Evolutionary conservation across 2,329 filamentous ascomycete species (phyloP).

Genomic region (Stachybotrys chlorohalonatus): DNA sequence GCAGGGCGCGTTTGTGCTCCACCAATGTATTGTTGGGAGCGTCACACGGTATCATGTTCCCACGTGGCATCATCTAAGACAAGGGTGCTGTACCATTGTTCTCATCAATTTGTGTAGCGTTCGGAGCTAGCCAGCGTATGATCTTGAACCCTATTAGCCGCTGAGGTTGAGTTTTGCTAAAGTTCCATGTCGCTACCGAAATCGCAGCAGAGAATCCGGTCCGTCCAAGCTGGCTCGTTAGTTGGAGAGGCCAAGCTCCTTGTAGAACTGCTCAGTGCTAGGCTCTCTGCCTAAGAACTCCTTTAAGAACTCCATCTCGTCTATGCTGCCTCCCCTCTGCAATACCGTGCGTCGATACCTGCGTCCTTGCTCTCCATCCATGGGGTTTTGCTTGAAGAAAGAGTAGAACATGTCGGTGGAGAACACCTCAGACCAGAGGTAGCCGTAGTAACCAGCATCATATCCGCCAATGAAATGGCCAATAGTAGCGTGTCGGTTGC

Average conservation of each 20-base stretch:
- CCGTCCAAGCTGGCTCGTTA: background rate
- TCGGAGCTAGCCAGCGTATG: background rate
- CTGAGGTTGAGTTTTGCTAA: background rate
- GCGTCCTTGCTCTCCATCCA: constrained; percentile 65
- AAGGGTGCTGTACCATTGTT: background rate
- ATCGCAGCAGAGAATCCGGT: background rate
- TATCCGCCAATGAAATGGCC: constrained; percentile 79
- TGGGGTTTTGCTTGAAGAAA: constrained; percentile 69
- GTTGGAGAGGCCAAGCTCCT: constrained; percentile 51
- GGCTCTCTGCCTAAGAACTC: constrained; percentile 72
- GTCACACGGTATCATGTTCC: background rate
- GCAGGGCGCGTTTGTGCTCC: background rate
- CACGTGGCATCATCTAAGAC: background rate
- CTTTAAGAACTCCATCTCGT: constrained; percentile 72
- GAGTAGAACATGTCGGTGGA: constrained; percentile 80
- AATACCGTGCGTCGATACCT: constrained; percentile 71
- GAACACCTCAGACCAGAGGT: constrained; percentile 69
- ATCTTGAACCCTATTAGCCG: background rate
- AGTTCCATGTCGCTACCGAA: background rate
- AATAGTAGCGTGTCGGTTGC: constrained; percentile 70
- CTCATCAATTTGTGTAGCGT: background rate
- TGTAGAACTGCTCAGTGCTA: constrained; percentile 70
- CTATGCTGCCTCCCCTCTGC: constrained; percentile 67
- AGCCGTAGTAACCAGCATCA: constrained; percentile 76
- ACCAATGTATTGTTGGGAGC: background rate